Conservation (phyloP, 148 eudicot species). For the Silene conica region DNA sequence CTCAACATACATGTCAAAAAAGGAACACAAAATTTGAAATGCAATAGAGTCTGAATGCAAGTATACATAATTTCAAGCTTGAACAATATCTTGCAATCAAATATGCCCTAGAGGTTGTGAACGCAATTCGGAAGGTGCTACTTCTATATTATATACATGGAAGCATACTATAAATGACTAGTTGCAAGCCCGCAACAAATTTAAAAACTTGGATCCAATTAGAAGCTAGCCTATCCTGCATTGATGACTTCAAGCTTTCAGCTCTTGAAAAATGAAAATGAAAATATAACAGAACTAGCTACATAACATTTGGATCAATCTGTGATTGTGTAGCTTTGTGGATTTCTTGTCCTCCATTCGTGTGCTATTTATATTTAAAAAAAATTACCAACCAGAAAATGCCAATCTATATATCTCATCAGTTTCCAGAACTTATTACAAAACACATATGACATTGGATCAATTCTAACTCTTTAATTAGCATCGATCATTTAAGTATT, state of each 20-base stretch:
- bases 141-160: no score
- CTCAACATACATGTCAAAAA: no score
- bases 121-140: no score
- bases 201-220: neutral
- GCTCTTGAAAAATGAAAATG: no score
- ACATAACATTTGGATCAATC: neutral
- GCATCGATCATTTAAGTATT: neutral
- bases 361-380: neutral
- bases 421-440: neutral
- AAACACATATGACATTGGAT: neutral
- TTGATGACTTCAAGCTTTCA: neutral
- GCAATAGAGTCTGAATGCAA: no score
- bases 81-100: no score
- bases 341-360: neutral
- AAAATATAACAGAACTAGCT: neutral
- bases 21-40: no score
- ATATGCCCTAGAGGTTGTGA: no score
- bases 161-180: neutral
- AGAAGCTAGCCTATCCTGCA: neutral
- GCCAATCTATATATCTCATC: neutral
- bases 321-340: neutral
- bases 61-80: no score
- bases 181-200: neutral
- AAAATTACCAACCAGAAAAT: neutral
- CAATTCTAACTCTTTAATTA: neutral